Percentiles rank a stretch among this genome's conserved stretches.
phyloP scores from a whole-genome alignment of 192 early-diverging fungal species.

The Entomortierella beljakovae region DNA sequence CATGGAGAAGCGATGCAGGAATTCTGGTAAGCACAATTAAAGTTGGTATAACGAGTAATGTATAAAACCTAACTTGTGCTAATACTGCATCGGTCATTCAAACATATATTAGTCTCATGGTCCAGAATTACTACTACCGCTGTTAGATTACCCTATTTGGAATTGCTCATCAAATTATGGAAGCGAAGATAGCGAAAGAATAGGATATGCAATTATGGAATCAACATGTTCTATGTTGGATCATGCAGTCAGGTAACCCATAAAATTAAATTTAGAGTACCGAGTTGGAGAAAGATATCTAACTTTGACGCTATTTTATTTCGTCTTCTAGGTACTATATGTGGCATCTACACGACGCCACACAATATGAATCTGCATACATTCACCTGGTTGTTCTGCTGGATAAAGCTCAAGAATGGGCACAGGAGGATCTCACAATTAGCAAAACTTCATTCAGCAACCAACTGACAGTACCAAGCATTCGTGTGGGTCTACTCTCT shows the following conservation, averaged over 20 bases:
- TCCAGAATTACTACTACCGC: conserved; percentile 12
- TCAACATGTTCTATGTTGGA: conserved; percentile 28
- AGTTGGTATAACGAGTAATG: too few relatives aligned
- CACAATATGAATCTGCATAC: conserved; percentile 13
- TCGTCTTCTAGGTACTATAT: conserved; percentile 21
- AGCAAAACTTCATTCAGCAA: neutral
- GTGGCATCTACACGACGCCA: conserved; percentile 14
- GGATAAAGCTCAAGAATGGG: neutral
- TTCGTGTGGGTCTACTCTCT: conserved; percentile 23
- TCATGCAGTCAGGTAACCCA: conserved; percentile 7
- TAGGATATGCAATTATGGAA: conserved; percentile 20
- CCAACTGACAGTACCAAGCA: conserved; percentile 12
- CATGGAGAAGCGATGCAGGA: conserved; percentile 41
- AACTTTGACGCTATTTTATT: neutral
- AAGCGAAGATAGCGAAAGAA: conserved; percentile 17
- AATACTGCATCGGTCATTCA: too few relatives aligned
- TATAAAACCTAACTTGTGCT: too few relatives aligned
- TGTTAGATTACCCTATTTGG: conserved; percentile 31
- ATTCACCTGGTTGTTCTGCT: conserved; percentile 21
- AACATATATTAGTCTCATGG: conserved; percentile 28
- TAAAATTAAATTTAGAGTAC: neutral
- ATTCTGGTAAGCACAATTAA: conserved; percentile 55
- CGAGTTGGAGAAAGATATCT: neutral
- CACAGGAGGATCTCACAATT: conserved; percentile 1
- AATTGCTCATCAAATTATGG: conserved; percentile 24